Base-by-base conservation (phyloP, 306 rosid species). In the Bauhinia variegata region DNA sequence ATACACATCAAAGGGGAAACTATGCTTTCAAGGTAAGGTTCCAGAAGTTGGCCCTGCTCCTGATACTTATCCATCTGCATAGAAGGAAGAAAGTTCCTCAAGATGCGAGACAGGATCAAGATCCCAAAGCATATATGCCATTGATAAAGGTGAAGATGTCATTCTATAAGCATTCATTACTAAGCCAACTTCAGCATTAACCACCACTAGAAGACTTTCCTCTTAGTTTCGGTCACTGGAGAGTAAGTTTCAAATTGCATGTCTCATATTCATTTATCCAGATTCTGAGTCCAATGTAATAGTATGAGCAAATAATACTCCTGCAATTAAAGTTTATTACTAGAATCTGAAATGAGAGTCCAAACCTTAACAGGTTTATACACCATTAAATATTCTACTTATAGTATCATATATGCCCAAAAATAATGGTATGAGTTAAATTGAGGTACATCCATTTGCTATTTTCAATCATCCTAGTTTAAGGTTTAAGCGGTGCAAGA, bases 61-160 rank as follows among this genome's bases (percentile, higher is more conserved):
- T 93, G 97, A 78, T 93, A 93, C 81, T 93, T 93, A 74, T 89
- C 98, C 95, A 93, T 72, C 98, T 93, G 80, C 80, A 76, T 33
- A 33, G 54, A 59, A 32, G n/a, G 53, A 67, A 54, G 11, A 53
- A 68, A 7, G 3, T n/a, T n/a, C 34, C 19, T 76, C 47, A 71
- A 34, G 2, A 10, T 8, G 41, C 6, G 11, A 53, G 36, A 52
- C 23, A 17, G 31, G 28, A 11, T 31, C 10, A 68, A 30, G n/a
- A 36, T 43, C 19, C 53, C 28, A 39, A 34, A 53, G 13, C 7
- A 54, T 39, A 46, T 28, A 55, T n/a, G 36, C n/a, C 19, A 15
- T 31, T 6, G 13, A 42, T 28, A 47, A 14, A 63, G n/a, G 31
- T 63, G 31, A 15, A 67, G 32, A 54, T 13, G 7, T 43, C 54